Conservation (phyloP, 2,329 filamentous ascomycete species). For the Fusarium decemcellulare region DNA sequence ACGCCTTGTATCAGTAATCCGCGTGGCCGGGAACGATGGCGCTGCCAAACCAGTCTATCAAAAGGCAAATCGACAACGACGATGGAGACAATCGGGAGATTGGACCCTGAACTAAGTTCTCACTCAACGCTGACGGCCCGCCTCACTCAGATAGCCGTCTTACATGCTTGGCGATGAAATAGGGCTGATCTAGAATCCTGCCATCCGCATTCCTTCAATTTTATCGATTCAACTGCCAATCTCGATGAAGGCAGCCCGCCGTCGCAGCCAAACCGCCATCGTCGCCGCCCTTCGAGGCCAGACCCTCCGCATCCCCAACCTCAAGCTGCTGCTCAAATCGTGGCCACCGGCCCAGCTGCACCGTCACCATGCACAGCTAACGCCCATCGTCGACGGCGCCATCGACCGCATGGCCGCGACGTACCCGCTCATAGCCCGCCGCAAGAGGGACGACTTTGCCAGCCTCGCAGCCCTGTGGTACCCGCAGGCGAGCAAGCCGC, state of each 20-base stretch:
- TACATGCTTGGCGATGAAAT: too few relatives aligned
- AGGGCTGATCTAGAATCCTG: too few relatives aligned
- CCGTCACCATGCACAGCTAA: conserved; percentile 36
- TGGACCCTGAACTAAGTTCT: too few relatives aligned
- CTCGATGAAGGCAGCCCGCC: conserved; percentile 34
- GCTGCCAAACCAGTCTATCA: too few relatives aligned
- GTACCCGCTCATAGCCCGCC: conserved; percentile 43
- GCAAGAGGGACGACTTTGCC: conserved; percentile 53
- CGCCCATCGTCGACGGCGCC: conserved; percentile 36
- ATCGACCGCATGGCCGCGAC: conserved; percentile 52
- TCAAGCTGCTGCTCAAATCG: conserved; percentile 40
- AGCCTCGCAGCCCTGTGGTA: conserved; percentile 34
- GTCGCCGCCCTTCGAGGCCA: conserved; percentile 45
- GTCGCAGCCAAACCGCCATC: conserved; percentile 37
- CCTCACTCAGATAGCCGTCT: too few relatives aligned
- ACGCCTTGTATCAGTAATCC: not conserved
- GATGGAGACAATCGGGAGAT: too few relatives aligned
- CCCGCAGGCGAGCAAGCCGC: conserved; percentile 34
- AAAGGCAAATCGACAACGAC: too few relatives aligned
- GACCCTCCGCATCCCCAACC: conserved; percentile 46
- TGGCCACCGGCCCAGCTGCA: conserved; percentile 47
- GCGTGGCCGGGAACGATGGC: not conserved
- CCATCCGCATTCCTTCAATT: not conserved
- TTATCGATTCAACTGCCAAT: not conserved
- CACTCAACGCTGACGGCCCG: too few relatives aligned